Evolutionary conservation across 2,329 filamentous ascomycete species (phyloP).

Genomic region (Microsporum canis): DNA sequence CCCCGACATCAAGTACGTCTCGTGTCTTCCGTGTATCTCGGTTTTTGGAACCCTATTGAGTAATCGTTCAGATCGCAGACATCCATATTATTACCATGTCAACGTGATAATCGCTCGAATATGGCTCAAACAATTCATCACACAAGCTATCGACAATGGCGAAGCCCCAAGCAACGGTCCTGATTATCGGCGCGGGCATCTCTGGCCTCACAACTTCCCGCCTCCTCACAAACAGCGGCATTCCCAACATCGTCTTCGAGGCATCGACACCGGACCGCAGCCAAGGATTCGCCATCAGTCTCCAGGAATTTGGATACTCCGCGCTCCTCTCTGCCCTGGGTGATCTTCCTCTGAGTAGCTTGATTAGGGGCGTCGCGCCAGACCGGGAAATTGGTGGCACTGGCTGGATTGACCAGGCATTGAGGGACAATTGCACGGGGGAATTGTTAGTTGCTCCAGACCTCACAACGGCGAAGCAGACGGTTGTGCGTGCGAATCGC

Average conservation of each 20-base stretch:
- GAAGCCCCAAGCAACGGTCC: not conserved
- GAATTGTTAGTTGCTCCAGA: not conserved
- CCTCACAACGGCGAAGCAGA: not conserved
- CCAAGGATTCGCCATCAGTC: not conserved
- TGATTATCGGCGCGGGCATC: not conserved
- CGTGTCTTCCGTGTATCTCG: not conserved
- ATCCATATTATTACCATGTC: not conserved
- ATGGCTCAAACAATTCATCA: slow-evolving; percentile 24
- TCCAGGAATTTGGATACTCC: not conserved
- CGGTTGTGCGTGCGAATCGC: not conserved
- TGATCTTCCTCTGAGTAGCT: not conserved
- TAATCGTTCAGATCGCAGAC: not conserved
- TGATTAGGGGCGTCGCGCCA: not conserved
- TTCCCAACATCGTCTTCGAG: not conserved
- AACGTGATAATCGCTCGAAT: not conserved
- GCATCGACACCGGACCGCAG: not conserved
- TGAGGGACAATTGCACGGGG: not conserved
- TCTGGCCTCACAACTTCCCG: not conserved
- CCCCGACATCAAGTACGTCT: not conserved
- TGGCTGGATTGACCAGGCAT: not conserved
- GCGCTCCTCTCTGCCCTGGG: not conserved
- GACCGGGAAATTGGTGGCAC: not conserved
- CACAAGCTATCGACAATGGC: not conserved
- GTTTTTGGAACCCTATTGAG: not conserved
- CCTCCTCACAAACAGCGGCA: not conserved